Percentiles rank a stretch among this genome's conserved stretches.
phyloP scores from a whole-genome alignment of 352 stramenopile species.

The Pythium brachiatum region DNA sequence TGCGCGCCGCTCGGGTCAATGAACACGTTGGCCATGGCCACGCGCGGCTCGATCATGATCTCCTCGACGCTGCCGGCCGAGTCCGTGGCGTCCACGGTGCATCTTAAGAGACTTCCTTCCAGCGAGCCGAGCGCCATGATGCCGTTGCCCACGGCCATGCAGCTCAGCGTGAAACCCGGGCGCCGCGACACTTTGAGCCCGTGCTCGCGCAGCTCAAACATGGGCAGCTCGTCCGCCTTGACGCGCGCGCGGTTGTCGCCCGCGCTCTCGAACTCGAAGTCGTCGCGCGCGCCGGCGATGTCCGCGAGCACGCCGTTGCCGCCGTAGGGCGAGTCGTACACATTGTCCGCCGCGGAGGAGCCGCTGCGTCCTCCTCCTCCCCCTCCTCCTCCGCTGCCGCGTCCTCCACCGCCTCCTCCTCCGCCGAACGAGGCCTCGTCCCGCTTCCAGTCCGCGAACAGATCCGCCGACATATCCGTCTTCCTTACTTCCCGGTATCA shows the following conservation, averaged over 20 bases:
- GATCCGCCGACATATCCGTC: constrained; percentile 74
- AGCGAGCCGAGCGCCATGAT: constrained; percentile 81
- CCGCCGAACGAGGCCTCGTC: constrained; percentile 53
- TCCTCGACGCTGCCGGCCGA: constrained; percentile 70
- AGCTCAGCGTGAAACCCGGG: constrained; percentile 83
- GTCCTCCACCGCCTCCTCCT: constrained; percentile 11
- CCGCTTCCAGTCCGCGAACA: constrained; percentile 89
- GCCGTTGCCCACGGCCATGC: constrained; percentile 77
- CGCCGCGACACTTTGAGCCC: constrained; percentile 80
- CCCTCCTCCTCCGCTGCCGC: constrained; percentile 5
- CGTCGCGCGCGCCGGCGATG: constrained; percentile 43
- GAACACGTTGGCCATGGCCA: constrained; percentile 78
- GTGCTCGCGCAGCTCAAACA: constrained; percentile 88
- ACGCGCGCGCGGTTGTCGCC: constrained; percentile 39
- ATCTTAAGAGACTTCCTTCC: constrained; percentile 79
- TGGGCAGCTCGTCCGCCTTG: constrained; percentile 73
- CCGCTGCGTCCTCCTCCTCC: constrained; percentile 17
- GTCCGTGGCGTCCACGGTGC: constrained; percentile 76
- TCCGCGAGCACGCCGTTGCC: constrained; percentile 14
- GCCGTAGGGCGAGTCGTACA: constrained; percentile 43
- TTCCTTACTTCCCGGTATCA: neutral
- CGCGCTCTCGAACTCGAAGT: constrained; percentile 78
- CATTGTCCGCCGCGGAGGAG: constrained; percentile 17
- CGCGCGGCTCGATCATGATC: constrained; percentile 88
- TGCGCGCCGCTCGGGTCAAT: constrained; percentile 81